Evolutionary conservation across 257 asterid species (phyloP).

Genomic region (Asclepias syriaca): DNA sequence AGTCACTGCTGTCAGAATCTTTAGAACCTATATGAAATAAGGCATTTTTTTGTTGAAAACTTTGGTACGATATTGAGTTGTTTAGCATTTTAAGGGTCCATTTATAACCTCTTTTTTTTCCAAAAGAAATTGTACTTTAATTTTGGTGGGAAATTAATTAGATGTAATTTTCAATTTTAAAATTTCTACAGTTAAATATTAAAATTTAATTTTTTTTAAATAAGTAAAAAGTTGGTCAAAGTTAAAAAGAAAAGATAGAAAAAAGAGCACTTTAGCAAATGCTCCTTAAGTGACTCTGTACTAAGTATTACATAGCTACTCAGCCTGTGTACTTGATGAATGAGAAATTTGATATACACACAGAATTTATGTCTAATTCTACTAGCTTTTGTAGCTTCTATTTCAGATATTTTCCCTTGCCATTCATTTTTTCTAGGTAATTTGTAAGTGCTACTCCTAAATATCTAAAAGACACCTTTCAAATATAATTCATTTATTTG

Average conservation of each 20-base stretch:
- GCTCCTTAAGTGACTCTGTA: not conserved
- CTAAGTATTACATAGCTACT: not conserved
- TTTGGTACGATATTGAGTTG: not conserved
- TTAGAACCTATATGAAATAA: not conserved
- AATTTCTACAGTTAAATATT: no score
- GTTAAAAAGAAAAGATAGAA: no score
- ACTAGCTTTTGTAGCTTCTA: not conserved
- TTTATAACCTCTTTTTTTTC: no score
- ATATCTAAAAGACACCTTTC: not conserved
- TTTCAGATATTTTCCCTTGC: not conserved
- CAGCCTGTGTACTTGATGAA: not conserved
- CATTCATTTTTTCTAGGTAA: not conserved
- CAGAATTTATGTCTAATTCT: not conserved
- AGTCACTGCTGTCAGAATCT: not conserved
- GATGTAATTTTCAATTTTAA: no score
- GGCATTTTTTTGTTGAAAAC: not conserved
- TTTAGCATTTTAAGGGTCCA: no score
- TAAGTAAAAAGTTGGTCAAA: no score
- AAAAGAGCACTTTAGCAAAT: no score
- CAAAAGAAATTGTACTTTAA: no score
- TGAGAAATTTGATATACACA: not conserved
- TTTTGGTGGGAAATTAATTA: no score
- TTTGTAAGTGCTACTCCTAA: not conserved
- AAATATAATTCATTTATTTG: not conserved
- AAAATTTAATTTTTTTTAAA: no score